Conservation (phyloP, 768 basidiomycete genomes). For the Fistulinella prunicolor region DNA sequence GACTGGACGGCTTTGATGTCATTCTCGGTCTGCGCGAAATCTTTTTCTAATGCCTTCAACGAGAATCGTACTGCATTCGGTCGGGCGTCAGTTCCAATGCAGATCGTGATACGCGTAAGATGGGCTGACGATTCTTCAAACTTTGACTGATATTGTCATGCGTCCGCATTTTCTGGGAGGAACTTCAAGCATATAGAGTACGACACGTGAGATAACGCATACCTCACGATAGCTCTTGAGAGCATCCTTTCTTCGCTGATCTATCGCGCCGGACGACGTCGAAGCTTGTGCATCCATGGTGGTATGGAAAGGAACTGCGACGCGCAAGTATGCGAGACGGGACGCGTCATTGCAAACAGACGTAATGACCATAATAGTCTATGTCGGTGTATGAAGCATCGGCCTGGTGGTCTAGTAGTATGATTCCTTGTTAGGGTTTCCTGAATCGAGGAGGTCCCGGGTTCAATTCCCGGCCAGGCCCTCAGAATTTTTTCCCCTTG, state of each 20-base stretch:
- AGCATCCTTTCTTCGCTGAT: slow-evolving; percentile 70
- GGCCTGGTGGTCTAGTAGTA: slow-evolving; percentile 56
- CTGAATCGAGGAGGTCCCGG: slow-evolving; percentile 55
- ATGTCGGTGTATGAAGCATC: accelerated
- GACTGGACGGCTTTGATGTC: slow-evolving; percentile 99
- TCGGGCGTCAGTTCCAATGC: neutral
- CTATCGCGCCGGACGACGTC: slow-evolving; percentile 59
- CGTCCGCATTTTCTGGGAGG: slow-evolving; percentile 82
- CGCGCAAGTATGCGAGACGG: slow-evolving; percentile 10
- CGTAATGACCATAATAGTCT: neutral
- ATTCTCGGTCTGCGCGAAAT: slow-evolving; percentile 93
- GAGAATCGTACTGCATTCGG: slow-evolving; percentile 77
- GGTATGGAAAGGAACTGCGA: slow-evolving; percentile 6
- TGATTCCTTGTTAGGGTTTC: slow-evolving; percentile 51
- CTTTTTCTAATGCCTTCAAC: slow-evolving; percentile 83
- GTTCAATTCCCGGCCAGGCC: slow-evolving; percentile 60
- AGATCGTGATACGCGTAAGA: neutral
- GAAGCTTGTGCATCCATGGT: slow-evolving; percentile 35
- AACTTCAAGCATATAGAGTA: slow-evolving; percentile 1
- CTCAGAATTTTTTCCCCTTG: slow-evolving; percentile 14
- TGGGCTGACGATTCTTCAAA: slow-evolving; percentile 80
- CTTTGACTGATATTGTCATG: slow-evolving; percentile 86
- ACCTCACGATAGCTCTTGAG: slow-evolving; percentile 78
- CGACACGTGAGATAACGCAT: slow-evolving; percentile 7
- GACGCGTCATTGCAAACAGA: slow-evolving; percentile 26